Conservation (phyloP, 805 yeast genomes). For the Cyberlindnera xylosilytica region DNA sequence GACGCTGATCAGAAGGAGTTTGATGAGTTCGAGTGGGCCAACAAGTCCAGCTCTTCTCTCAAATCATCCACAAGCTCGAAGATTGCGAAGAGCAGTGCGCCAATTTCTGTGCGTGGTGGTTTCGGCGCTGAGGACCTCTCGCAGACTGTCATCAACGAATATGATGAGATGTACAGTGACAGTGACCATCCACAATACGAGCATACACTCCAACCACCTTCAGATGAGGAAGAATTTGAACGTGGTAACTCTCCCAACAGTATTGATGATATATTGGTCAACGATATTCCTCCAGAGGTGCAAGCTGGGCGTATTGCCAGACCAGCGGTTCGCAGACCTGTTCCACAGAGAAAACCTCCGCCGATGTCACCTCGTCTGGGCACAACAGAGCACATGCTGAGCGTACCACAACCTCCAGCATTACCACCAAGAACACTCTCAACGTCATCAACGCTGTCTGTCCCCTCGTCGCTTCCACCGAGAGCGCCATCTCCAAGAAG, state of each 20-base stretch:
- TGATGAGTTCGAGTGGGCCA: slow-evolving; percentile 9
- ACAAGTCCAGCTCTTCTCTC: slow-evolving; percentile 7
- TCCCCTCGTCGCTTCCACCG: background rate
- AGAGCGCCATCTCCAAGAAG: slow-evolving; percentile 24
- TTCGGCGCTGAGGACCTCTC: slow-evolving; percentile 4
- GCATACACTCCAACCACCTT: slow-evolving; percentile 1
- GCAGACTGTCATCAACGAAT: slow-evolving; percentile 4
- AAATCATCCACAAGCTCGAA: slow-evolving; percentile 1
- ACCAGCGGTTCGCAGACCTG: background rate
- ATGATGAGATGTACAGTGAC: slow-evolving; percentile 4
- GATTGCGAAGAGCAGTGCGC: background rate
- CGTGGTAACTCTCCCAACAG: background rate
- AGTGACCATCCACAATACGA: background rate
- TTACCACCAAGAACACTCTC: slow-evolving; percentile 1
- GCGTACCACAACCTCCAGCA: background rate
- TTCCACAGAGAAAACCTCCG: slow-evolving; percentile 23
- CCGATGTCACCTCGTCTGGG: slow-evolving; percentile 19
- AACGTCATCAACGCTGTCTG: background rate
- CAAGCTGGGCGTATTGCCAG: background rate
- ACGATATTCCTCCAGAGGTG: background rate
- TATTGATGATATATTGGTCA: slow-evolving; percentile 1
- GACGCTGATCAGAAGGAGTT: slow-evolving; percentile 5
- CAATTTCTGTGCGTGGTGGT: slow-evolving; percentile 1
- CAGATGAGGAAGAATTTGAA: slow-evolving; percentile 2
- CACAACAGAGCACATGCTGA: background rate